Percentiles rank a stretch among this genome's conserved stretches.
These are phyloP conservation scores for Globisporangium yorkense DNA, from an alignment of 352 stramenopile species.

Conservation along the genomic window DNA sequence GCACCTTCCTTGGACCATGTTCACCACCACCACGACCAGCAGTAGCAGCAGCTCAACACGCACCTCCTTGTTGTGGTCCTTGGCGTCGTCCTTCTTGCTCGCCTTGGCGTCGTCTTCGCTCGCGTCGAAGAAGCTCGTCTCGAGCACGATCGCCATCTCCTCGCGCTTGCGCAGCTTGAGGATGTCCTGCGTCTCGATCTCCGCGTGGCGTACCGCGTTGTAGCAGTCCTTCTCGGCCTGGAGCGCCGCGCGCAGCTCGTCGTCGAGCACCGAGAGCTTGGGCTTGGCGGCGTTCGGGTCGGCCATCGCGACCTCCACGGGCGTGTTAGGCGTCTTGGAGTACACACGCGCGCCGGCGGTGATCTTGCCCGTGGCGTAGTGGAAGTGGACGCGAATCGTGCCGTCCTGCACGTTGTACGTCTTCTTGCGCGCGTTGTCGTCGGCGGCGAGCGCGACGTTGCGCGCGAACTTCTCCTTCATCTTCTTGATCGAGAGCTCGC, in stretches of 20 bases:
- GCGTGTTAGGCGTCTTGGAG: conserved; percentile 62
- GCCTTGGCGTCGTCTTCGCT: conserved; percentile 58
- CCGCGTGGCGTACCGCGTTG: conserved; percentile 69
- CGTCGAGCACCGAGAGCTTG: conserved; percentile 71
- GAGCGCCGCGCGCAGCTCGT: conserved; percentile 55
- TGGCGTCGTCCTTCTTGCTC: conserved; percentile 57
- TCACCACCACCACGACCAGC: background rate
- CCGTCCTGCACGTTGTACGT: conserved; percentile 89
- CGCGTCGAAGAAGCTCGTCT: conserved; percentile 83
- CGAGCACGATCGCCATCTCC: conserved; percentile 80
- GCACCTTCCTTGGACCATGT: background rate
- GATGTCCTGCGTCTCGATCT: conserved; percentile 90
- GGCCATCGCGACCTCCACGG: conserved; percentile 68
- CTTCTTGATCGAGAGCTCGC: conserved; percentile 86
- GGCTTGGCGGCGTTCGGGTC: conserved; percentile 58
- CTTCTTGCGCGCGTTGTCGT: conserved; percentile 86
- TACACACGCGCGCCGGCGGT: conserved; percentile 77
- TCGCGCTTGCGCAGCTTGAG: conserved; percentile 86
- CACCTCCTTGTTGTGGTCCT: conserved; percentile 64
- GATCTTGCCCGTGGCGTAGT: conserved; percentile 92
- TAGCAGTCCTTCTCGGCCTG: conserved; percentile 92
- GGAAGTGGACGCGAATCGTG: conserved; percentile 85
- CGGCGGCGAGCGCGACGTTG: conserved; percentile 37
- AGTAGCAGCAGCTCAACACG: conserved; percentile 7
- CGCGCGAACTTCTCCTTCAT: conserved; percentile 92